Conservation (phyloP, 2,329 filamentous ascomycete species). For the Rhynchosporium agropyri region DNA sequence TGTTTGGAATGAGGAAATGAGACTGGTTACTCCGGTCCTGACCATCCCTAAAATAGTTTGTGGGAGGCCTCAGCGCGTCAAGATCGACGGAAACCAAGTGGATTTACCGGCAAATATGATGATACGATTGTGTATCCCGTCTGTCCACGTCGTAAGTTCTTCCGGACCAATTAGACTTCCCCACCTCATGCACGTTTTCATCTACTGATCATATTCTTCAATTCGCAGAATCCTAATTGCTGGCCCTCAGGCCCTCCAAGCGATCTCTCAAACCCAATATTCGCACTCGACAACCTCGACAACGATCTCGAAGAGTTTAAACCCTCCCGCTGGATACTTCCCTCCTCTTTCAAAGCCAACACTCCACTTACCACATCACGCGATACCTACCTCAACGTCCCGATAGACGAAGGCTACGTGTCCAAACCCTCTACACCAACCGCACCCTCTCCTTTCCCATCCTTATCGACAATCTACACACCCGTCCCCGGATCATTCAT, state of each 20-base stretch:
- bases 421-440: slow-evolving; percentile 1
- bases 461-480: slow-evolving; percentile 1
- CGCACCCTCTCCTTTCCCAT: neutral
- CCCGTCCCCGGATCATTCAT: slow-evolving; percentile 60
- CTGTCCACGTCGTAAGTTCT: slow-evolving; percentile 52
- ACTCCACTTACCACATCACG: neutral
- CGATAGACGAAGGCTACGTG: slow-evolving; percentile 5
- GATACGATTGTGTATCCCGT: slow-evolving; percentile 59
- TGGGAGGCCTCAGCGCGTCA: slow-evolving; percentile 55
- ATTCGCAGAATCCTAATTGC: slow-evolving; percentile 61
- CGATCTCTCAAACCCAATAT: slow-evolving; percentile 41
- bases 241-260: slow-evolving; percentile 58
- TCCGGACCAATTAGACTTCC: too few relatives aligned
- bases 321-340: slow-evolving; percentile 69
- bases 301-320: slow-evolving; percentile 68
- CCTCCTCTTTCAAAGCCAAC: neutral
- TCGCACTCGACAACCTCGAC: slow-evolving; percentile 26
- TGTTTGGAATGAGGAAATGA: slow-evolving; percentile 74
- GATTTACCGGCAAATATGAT: slow-evolving; percentile 58
- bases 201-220: too few relatives aligned
- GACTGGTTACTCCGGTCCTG: slow-evolving; percentile 70
- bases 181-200: too few relatives aligned
- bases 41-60: slow-evolving; percentile 69
- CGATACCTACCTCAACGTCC: neutral
- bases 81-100: slow-evolving; percentile 58